Percentiles rank a stretch among this genome's conserved stretches.
Evolutionary conservation across 2,329 filamentous ascomycete species (phyloP).

Genomic region (Byssothecium circinans): DNA sequence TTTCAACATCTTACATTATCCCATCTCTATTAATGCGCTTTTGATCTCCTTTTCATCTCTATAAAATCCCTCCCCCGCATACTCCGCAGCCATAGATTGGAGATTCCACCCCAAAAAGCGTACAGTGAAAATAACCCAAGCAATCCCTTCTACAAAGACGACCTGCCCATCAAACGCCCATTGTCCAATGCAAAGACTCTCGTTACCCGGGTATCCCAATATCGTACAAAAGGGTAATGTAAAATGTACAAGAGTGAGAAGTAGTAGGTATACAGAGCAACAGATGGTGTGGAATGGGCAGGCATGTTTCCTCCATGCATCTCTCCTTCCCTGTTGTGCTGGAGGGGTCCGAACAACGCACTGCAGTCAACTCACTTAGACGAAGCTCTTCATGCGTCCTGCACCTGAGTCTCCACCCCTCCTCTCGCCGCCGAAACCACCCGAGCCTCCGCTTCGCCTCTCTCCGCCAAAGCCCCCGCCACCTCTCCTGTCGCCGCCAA

Average conservation of each 20-base stretch:
- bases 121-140: background rate
- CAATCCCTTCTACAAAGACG: background rate
- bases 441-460: constrained; percentile 16
- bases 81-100: background rate
- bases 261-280: background rate
- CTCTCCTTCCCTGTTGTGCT: background rate
- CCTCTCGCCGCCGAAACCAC: constrained; percentile 9
- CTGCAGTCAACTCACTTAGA: background rate
- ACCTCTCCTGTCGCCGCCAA: constrained; percentile 19
- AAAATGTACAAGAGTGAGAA: constrained; percentile 6
- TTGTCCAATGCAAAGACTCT: background rate
- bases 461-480: constrained; percentile 13
- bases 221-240: constrained; percentile 6
- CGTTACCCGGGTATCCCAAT: constrained; percentile 7
- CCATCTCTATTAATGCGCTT: too few species aligned
- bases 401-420: constrained; percentile 7
- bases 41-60: background rate
- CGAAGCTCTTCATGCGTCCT: background rate
- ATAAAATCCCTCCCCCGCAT: background rate
- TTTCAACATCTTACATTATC: background rate
- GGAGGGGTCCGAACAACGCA: background rate
- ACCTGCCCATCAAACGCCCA: background rate
- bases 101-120: background rate
- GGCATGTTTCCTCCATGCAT: background rate
- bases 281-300: background rate